Evolutionary conservation across 2,329 filamentous ascomycete species (phyloP), one percentile per base, ranked within the genome.

Genomic region (Pyrenophora graminea): DNA sequence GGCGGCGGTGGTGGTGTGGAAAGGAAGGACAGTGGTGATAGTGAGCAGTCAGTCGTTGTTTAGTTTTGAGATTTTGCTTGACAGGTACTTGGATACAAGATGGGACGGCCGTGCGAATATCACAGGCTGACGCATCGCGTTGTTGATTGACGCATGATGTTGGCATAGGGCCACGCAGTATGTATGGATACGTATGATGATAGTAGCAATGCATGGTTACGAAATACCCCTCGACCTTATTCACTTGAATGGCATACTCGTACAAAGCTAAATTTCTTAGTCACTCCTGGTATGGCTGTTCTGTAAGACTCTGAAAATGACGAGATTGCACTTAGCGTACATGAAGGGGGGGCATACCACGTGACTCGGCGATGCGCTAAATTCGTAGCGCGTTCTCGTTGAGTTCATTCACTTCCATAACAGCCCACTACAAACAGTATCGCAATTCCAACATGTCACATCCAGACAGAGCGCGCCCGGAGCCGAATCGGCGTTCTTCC

Each of bases 401-500:
- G 40, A 31, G 31, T 33, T 17, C 21, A 41, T 23, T 25, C 12
- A 21, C 27, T 18, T 2, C 21, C 25, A n/a, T 10, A 21, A 23
- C 50, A 38, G 30, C 8, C 23, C 10, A 17, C 27, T 18, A 17
- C 2, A 40, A 15, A 37, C 30, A 47, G 4, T n/a, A 39, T 13
- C 6, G 7, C 30, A 36, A 21, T 6, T 23, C 13, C 30, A 32
- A 10, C 17, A 69, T 69, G 66, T 59, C 57, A 8, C 59, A 62
- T 40, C 52, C 57, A 9, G 51, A 56, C 6, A 44, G 62, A n/a
- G 27, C 60, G 5, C 67, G 64, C 17, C 51, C 68, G 8, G 53
- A 56, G 15, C 40, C 55, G 8, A 59, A 59, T 23, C 63, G 66
- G 40, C 69, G 67, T 45, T 63, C 67, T 1, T 69, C 69, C 2